Percentiles rank a stretch among this genome's conserved stretches.
Evolutionary conservation across 495 filamentous ascomycete species (phyloP).

Genomic region (Hyaloscypha bicolor): DNA sequence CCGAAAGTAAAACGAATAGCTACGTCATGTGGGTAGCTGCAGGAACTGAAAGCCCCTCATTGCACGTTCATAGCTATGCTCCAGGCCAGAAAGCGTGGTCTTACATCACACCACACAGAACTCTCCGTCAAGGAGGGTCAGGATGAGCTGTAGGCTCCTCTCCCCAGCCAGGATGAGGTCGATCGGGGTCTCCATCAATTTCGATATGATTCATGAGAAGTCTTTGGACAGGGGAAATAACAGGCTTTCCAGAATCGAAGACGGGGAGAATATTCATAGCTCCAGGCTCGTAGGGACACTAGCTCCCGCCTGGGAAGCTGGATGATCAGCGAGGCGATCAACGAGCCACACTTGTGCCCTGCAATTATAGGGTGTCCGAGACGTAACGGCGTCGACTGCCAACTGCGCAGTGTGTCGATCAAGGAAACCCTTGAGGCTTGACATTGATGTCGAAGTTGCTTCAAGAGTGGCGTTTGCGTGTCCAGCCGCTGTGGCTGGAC

Average conservation of each 20-base stretch:
- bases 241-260: conserved; percentile 11
- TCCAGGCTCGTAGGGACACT: background rate
- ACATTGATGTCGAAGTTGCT: background rate
- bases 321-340: background rate
- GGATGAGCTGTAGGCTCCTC: background rate
- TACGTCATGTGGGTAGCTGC: conserved; percentile 21
- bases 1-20: background rate
- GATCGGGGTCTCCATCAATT: conserved; percentile 4
- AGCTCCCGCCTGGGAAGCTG: background rate
- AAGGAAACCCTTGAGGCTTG: background rate
- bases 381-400: background rate
- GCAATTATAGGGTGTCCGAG: conserved; percentile 1
- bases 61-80: conserved; percentile 3
- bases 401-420: conserved; percentile 15
- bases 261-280: background rate
- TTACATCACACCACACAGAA: conserved; percentile 14
- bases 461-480: background rate
- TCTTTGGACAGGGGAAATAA: conserved; percentile 17
- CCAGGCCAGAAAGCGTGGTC: conserved; percentile 1
- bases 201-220: conserved; percentile 15
- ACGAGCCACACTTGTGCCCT: conserved; percentile 8
- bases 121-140: conserved; percentile 4
- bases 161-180: background rate
- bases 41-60: conserved; percentile 10
- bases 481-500: conserved; percentile 8